Conservation (phyloP, 495 filamentous ascomycete genomes). For the Hyaloscypha hepaticicola region DNA sequence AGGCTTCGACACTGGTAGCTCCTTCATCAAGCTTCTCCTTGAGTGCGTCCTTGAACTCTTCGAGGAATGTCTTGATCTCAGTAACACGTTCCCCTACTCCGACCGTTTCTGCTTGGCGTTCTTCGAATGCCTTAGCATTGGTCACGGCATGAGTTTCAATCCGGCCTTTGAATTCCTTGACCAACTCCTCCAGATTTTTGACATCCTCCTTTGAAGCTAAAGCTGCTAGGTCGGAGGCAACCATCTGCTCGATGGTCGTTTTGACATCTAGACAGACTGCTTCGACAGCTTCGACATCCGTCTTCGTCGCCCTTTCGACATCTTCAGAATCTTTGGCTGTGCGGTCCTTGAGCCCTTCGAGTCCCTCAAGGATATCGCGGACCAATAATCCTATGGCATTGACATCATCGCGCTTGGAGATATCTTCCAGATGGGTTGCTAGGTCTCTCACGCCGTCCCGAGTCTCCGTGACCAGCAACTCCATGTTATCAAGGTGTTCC, state of each 20-base stretch:
- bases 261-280: conserved; percentile 79
- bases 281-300: conserved; percentile 74
- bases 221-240: conserved; percentile 61
- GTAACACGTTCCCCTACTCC: conserved; percentile 49
- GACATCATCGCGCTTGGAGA: conserved; percentile 75
- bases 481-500: conserved; percentile 73
- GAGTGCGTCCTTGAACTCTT: conserved; percentile 49
- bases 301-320: conserved; percentile 68
- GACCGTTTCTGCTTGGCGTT: conserved; percentile 57
- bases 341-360: conserved; percentile 77
- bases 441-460: conserved; percentile 66
- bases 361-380: conserved; percentile 66
- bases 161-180: conserved; percentile 69
- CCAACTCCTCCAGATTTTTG: conserved; percentile 50
- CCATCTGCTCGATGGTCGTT: conserved; percentile 67
- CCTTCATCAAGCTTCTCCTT: conserved; percentile 52
- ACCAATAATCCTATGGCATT: conserved; percentile 70
- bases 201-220: conserved; percentile 64
- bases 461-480: conserved; percentile 66
- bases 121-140: conserved; percentile 76
- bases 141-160: conserved; percentile 67
- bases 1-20: conserved; percentile 44
- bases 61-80: conserved; percentile 50
- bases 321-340: conserved; percentile 58
- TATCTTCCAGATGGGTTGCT: conserved; percentile 54